These are phyloP conservation scores for Echites panduratus DNA, from an alignment of 257 asterid genomes.

Conservation along the genomic window DNA sequence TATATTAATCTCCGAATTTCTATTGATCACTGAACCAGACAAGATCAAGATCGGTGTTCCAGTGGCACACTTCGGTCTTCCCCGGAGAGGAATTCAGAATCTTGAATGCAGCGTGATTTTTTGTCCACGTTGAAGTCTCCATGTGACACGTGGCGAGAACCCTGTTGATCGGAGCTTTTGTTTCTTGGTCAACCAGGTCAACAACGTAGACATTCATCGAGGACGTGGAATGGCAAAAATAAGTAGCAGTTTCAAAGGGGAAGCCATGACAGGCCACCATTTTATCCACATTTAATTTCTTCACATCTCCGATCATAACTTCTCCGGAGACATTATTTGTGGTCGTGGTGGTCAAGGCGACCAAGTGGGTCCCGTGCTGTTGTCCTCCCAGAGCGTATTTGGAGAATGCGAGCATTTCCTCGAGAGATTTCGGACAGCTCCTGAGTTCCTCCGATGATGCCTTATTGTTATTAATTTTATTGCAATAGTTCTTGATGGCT, in stretches of 20 bases:
- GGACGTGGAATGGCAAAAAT: constrained; percentile 35
- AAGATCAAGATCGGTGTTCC: background rate
- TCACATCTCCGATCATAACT: too few relatives aligned
- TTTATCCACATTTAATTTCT: too few relatives aligned
- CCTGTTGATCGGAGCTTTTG: background rate
- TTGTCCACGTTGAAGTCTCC: background rate
- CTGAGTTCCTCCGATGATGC: constrained; percentile 30
- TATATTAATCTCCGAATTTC: too few relatives aligned
- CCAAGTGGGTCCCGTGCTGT: too few relatives aligned
- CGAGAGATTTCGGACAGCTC: constrained; percentile 26
- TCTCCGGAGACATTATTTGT: too few relatives aligned
- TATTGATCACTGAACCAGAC: background rate
- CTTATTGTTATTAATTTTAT: too few relatives aligned
- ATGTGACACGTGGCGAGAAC: background rate
- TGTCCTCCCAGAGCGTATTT: too few relatives aligned
- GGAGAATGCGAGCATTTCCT: constrained; percentile 36
- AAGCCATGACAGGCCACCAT: constrained; percentile 33
- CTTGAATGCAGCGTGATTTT: background rate
- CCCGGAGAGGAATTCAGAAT: background rate
- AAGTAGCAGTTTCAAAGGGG: constrained; percentile 31
- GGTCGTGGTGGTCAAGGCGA: too few relatives aligned
- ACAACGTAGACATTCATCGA: too few relatives aligned
- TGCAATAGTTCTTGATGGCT: constrained; percentile 17
- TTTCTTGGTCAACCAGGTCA: constrained; percentile 16
- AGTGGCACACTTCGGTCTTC: background rate